phyloP scores from a whole-genome alignment of 768 basidiomycete genomes.

The Cystofilobasidium ferigula region DNA sequence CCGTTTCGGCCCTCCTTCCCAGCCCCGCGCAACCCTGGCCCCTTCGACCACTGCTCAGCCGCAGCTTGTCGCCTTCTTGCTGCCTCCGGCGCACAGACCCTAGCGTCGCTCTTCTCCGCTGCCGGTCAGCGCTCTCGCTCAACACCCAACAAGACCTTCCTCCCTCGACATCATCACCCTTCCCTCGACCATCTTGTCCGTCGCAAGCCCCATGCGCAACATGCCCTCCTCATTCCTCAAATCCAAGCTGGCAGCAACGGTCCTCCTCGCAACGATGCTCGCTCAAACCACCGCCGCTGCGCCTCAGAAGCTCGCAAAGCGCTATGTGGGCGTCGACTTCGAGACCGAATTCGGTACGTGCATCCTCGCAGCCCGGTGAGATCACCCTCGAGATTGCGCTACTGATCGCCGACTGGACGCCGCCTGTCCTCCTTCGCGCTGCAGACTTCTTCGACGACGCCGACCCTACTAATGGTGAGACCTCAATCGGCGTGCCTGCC shows the following conservation, averaged over 20 bases:
- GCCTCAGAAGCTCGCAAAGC: conserved; percentile 30
- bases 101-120: not conserved
- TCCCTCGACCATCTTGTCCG: not conserved
- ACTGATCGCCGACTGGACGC: not conserved
- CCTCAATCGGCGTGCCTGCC: conserved; percentile 4
- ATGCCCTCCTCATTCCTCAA: not conserved
- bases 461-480: conserved; percentile 35
- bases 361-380: not conserved
- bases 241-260: not conserved
- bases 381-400: not conserved
- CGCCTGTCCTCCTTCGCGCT: not conserved
- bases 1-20: too few relatives aligned
- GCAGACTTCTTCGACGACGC: conserved; percentile 35
- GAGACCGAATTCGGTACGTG: conserved; percentile 32
- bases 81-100: too few relatives aligned
- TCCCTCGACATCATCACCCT: not conserved
- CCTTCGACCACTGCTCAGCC: too few relatives aligned
- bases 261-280: not conserved
- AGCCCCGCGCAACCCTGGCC: too few relatives aligned
- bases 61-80: too few relatives aligned
- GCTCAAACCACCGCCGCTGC: not conserved
- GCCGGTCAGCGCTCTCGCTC: not conserved
- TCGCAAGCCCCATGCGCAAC: too few relatives aligned
- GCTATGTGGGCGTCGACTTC: conserved; percentile 33
- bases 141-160: too few relatives aligned